Evolutionary conservation across 1,139 yeast species (phyloP).

Genomic region (Yarrowia galli): DNA sequence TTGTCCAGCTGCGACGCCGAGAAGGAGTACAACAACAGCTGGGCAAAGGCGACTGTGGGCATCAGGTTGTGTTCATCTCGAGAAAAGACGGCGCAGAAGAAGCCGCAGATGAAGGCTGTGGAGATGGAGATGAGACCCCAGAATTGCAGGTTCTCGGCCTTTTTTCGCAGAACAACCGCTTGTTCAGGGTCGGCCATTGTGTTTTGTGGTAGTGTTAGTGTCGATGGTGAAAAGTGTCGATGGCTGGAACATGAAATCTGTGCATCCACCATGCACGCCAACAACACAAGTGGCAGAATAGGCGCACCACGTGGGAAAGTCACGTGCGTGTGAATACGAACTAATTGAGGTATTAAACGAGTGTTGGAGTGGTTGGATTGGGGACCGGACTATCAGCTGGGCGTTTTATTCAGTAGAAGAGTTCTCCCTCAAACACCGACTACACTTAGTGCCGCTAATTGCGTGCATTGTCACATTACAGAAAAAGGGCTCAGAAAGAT

Average conservation of each 20-base stretch:
- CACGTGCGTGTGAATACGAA: background rate
- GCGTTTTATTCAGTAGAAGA: too few relatives aligned
- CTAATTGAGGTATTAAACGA: conserved; percentile 6
- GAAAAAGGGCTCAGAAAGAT: background rate
- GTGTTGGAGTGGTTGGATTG: too few relatives aligned
- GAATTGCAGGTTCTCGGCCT: conserved; percentile 31
- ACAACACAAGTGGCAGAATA: background rate
- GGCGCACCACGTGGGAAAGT: conserved; percentile 30
- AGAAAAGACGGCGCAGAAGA: conserved; percentile 5
- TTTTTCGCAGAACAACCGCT: background rate
- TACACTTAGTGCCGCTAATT: background rate
- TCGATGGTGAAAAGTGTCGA: background rate
- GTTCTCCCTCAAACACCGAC: background rate
- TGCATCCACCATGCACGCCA: conserved; percentile 8
- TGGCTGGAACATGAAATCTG: conserved; percentile 2
- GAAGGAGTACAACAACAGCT: conserved; percentile 21
- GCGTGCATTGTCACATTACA: background rate
- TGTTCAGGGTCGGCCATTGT: conserved; percentile 8
- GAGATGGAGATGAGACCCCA: conserved; percentile 33
- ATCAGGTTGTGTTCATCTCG: conserved; percentile 13
- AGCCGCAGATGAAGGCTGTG: background rate
- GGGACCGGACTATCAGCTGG: background rate
- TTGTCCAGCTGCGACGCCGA: conserved; percentile 29
- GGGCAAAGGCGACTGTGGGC: conserved; percentile 27
- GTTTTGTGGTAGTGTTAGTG: background rate